Evolutionary conservation across 108 stramenopile species (phyloP), one percentile per base, ranked within the genome.

Genomic region (Nannochloropsis gaditana): DNA sequence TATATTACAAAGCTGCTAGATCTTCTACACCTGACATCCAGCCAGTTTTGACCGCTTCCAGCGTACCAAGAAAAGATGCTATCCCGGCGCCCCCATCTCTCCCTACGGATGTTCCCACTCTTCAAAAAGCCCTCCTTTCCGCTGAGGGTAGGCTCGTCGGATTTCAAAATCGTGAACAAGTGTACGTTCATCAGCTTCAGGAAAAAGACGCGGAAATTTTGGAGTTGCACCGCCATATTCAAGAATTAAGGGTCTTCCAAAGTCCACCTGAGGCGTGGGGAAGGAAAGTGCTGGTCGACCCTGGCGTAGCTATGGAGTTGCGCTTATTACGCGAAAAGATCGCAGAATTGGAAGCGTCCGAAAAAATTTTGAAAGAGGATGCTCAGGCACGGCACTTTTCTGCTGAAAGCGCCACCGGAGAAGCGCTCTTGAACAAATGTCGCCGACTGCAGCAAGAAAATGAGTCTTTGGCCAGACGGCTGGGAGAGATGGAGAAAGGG

Each of bases 361-460:
- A 73, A 8, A 73, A 2, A 73, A 3, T 73, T 6, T 8, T 73
- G 59, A 73, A 73, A 73, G 59, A 73, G 8, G 59, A 73, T n/a
- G 59, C 59, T 73, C 59, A 73, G n/a, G 59, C 59, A 15, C 59
- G 8, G 15, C 59, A 73, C 2, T 73, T 73, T n/a, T 73, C 59
- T 2, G n/a, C 59, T 15, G 59, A 73, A 73, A 73, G 59, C 6
- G 59, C 59, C 4, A 73, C 59, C 19, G 59, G 59, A 15, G 59
- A 73, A n/a, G 59, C 59, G 3, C 59, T 73, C 59, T n/a, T 73
- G n/a, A 73, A 73, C 6, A 73, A 73, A n/a, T 73, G 59, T 73
- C 59, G 59, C 15, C 15, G n/a, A 73, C 59, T 73, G 19, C 59
- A 73, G 59, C 59, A 73, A n/a, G 59, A 73, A 73, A 73, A 73